Base-by-base conservation (phyloP, 2,329 filamentous ascomycete genomes). In the Verticillium nonalfalfae region DNA sequence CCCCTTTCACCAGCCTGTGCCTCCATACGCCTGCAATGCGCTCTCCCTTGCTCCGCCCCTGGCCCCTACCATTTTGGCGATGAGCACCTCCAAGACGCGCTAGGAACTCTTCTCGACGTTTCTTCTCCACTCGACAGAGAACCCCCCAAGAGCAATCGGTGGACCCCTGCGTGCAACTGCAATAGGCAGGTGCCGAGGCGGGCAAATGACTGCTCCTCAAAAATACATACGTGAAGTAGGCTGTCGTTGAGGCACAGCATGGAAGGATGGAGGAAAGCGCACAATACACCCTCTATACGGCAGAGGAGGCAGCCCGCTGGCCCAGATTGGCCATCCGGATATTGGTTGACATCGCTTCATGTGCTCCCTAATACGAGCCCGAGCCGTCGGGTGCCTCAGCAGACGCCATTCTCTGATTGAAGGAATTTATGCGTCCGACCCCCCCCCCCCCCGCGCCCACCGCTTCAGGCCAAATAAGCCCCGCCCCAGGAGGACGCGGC, bases 391-490 rank as follows among this genome's bases (percentile, higher is more conserved):
- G 45, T 52, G 45, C 45, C 18, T 52, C 45, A 21, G 11, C 11
- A 13, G 7, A 13, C 55, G 15, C 7, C 55, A n/a, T 15, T 36
- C 18, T 62, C 59, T 65, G 64, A 65, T 65, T 65, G 64, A 65
- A 61, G 64, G 64, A 59, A 64, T 60, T 59, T 65, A 59, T 62
- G 62, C 60, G 59, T 64, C 64, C 62, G 64, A 63, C 62, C 14
- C 62, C 14, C 4, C 55, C 7, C 35, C 54, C 15, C 31, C 15
- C 31, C 33, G 26, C 52, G 21, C 45, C 54, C 34, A 11, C 15
- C 45, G 15, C 18, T 52, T 52, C 4, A 52, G 45, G 18, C 10
- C 45, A 10, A 36, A 36, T 36, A 10, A 10, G 35, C 45, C 45
- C 45, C 18, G 45, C 45, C 18, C 2, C n/a, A 7, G 18, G 45